Evolutionary conservation across 805 yeast genomes (phyloP), one percentile per base, ranked within the genome.

Genomic region (Kluyveromyces lactis): DNA sequence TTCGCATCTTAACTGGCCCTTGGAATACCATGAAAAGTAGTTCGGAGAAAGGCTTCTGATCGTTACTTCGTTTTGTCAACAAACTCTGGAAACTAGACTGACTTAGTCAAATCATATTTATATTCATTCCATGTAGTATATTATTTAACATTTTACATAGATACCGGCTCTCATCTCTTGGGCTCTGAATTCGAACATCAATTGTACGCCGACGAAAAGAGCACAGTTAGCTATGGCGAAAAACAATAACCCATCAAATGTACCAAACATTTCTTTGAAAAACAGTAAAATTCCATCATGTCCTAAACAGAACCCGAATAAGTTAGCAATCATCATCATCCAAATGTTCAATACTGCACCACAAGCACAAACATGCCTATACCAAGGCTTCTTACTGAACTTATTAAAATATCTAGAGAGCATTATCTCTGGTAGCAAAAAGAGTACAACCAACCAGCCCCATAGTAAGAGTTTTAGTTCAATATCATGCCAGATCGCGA

Each of bases 401-500:
- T 56, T 60, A 28, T 60, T 57, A 36, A 64, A 62, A 30, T 54
- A 55, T 17, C 51, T 47, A 0, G 86, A 74, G 12, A 84, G 81
- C 10, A 75, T 54, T 38, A 86, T 73, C 57, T 92, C 98, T 0
- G 98, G 98, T 4, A 89, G 50, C 32, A 92, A 71, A 56, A 90
- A 90, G 16, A 90, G 48, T 4, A 92, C 97, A 39, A 90, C 71
- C 19, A 86, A 63, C 96, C 97, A 89, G 9, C 99, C 97, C 99
- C 99, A 92, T 40, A 90, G 12, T 36, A 92, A 65, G 38, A 92
- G 65, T 46, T 78, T 79, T 53, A 92, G 71, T 62, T 92, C 89
- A 48, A 92, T 89, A 56, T 92, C 99, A 64, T 92, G 99, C 99
- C 99, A 92, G 23, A 92, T 67, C 2, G 98, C 97, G 17, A 92